Evolutionary conservation across 2,329 filamentous ascomycete genomes (phyloP).

Genomic region (Didymella keratinophila): DNA sequence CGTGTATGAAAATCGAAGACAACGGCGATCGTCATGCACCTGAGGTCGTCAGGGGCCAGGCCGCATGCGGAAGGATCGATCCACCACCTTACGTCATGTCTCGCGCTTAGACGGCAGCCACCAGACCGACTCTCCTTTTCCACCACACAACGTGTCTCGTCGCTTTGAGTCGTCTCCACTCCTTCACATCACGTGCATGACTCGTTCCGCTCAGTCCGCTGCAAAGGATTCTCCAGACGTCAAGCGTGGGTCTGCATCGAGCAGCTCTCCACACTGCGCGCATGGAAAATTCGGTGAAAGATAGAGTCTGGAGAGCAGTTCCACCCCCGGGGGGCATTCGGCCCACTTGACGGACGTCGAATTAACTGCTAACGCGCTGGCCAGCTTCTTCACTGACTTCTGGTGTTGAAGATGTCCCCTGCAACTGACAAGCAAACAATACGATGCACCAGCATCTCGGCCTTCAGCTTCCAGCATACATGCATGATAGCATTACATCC

Average conservation of each 20-base stretch:
- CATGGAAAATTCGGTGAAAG: constrained; percentile 16
- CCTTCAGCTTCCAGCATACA: background rate
- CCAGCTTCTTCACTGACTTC: background rate
- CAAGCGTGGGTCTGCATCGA: constrained; percentile 14
- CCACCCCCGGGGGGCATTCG: constrained; percentile 18
- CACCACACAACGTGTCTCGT: constrained; percentile 2
- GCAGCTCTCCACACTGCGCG: constrained; percentile 14
- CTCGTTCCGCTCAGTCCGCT: constrained; percentile 2
- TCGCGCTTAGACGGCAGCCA: constrained; percentile 6
- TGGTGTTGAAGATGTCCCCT: background rate
- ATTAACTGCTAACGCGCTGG: background rate
- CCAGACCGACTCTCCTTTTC: constrained; percentile 3
- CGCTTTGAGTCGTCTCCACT: constrained; percentile 4
- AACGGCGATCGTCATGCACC: constrained; percentile 14
- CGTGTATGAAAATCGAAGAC: background rate
- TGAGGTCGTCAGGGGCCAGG: constrained; percentile 6
- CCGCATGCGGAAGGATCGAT: constrained; percentile 14
- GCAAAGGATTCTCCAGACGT: constrained; percentile 14
- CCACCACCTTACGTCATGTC: constrained; percentile 13
- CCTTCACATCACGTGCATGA: constrained; percentile 6
- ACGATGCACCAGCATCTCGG: background rate
- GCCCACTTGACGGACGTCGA: constrained; percentile 15
- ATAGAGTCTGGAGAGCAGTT: constrained; percentile 19
- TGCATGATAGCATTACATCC: background rate
- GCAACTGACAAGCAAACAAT: background rate